Base-by-base conservation (phyloP, 768 basidiomycete genomes). In the Boletus subparvulus region DNA sequence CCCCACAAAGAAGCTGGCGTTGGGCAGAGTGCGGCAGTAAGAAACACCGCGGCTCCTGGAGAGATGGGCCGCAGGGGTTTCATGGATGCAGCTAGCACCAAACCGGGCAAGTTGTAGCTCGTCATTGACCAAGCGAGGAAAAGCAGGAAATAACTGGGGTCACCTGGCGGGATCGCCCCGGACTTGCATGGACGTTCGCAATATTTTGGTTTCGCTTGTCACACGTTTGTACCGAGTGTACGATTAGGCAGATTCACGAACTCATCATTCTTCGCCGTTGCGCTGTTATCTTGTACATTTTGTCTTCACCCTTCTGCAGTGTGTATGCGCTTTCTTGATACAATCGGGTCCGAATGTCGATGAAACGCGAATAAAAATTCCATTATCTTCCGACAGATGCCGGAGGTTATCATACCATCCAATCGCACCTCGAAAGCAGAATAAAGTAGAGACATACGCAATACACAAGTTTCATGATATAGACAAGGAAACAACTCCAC, bases 101-200 rank as follows among this genome's bases (percentile, higher is more conserved):
- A 59, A 55, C 45, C 66, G 14, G 78, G 76, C 49, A 61, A 73
- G 71, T 77, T 77, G 45, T 80, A 74, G 66, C 71, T 74, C 56
- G 83, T 79, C 42, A 65, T 80, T 33, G 68, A 76, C 26, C 26
- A 28, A 49, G 78, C 77, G 51, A 80, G 79, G 82, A 79, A 80
- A 26, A 28, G 68, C 59, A 75, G 80, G 62, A 83, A 67, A 80
- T 55, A 43, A 13, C 46, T 16, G 35, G 39, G 60, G 47, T 51
- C 44, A 21, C 24, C 26, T 30, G 39, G 55, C 41, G 32, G 45
- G 50, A 46, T 42, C 37, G 48, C 54, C 52, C 30, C 37, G 44
- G 28, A 41, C 52, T 28, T 32, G 39, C 42, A 40, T 21, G 26
- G 21, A 40, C 39, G 30, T 40, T 50, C 9, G 17, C 43, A 42